Percentiles rank a stretch among this genome's conserved stretches.
phyloP scores from a whole-genome alignment of 2,329 filamentous ascomycete genomes.

The Alternaria burnsii region DNA sequence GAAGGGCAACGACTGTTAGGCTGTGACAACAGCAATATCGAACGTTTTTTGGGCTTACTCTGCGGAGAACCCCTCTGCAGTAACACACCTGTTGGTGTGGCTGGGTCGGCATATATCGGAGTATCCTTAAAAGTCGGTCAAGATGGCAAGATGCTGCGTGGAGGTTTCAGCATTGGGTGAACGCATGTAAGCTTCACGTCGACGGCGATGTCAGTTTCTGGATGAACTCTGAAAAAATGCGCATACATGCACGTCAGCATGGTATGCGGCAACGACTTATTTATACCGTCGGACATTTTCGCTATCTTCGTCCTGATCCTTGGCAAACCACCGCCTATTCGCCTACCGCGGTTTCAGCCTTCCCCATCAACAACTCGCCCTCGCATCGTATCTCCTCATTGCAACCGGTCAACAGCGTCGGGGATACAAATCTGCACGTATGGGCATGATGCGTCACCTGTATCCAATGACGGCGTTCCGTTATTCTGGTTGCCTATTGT shows the following conservation, averaged over 20 bases:
- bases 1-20: not conserved
- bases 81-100: not conserved
- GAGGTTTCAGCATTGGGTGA: not conserved
- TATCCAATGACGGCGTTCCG: slow-evolving; percentile 13
- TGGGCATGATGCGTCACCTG: not conserved
- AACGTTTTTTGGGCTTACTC: not conserved
- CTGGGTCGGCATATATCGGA: not conserved
- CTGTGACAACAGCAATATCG: not conserved
- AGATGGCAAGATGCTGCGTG: not conserved
- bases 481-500: slow-evolving; percentile 17
- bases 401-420: slow-evolving; percentile 12
- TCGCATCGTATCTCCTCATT: slow-evolving; percentile 6
- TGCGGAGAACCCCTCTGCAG: not conserved
- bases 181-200: not conserved
- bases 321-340: slow-evolving; percentile 14
- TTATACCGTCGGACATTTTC: not conserved
- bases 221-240: not conserved
- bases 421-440: slow-evolving; percentile 10
- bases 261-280: not conserved
- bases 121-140: not conserved
- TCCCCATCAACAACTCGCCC: slow-evolving; percentile 12
- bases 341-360: slow-evolving; percentile 20
- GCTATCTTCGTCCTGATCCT: slow-evolving; percentile 1
- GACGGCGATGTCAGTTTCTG: not conserved
- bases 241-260: not conserved